Evolutionary conservation across 2,329 filamentous ascomycete genomes (phyloP).

Genomic region (Cryphonectria naterciae): DNA sequence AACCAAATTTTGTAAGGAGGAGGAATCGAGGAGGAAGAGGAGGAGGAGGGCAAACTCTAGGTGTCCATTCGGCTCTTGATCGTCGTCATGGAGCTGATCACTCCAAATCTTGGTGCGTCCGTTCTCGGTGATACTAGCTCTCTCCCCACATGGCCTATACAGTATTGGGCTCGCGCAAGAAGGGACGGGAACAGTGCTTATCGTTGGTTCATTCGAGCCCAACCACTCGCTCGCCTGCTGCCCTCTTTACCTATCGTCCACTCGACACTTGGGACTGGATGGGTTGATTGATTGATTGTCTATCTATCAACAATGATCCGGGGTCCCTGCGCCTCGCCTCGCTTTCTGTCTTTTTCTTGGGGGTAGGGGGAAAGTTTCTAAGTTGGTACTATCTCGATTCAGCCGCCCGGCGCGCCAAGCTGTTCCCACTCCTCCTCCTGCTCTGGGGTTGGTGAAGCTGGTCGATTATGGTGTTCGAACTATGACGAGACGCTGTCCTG

Average conservation of each 20-base stretch:
- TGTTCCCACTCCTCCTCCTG: neutral
- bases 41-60: neutral
- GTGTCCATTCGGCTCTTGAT: conserved; percentile 1
- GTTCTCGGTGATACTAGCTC: conserved; percentile 22
- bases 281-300: neutral
- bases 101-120: conserved; percentile 22
- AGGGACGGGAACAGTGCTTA: conserved; percentile 14
- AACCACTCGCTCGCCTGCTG: neutral
- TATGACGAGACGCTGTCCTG: neutral
- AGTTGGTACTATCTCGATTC: neutral
- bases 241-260: neutral
- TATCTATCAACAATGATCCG: neutral
- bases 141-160: conserved; percentile 21
- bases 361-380: neutral
- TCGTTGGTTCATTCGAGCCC: conserved; percentile 7
- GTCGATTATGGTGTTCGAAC: neutral
- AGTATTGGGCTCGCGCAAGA: conserved; percentile 4
- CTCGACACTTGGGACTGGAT: neutral
- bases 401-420: neutral
- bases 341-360: neutral
- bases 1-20: neutral
- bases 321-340: conserved; percentile 2
- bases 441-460: neutral
- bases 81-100: conserved; percentile 12
- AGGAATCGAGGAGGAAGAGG: neutral